phyloP scores from a whole-genome alignment of 441 rosid species.

The Populus hybrid region DNA sequence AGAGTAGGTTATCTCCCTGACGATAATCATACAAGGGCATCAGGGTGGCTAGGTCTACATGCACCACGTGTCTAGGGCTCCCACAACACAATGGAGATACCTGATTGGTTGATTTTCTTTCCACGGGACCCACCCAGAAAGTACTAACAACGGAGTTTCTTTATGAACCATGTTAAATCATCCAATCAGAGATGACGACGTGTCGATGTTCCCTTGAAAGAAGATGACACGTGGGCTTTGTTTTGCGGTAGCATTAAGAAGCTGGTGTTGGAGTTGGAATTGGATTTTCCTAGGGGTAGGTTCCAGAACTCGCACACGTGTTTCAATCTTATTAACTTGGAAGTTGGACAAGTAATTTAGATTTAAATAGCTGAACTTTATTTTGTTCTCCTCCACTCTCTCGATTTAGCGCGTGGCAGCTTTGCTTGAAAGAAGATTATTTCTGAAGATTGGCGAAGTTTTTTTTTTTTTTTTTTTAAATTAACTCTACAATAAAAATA shows the following conservation, averaged over 20 bases:
- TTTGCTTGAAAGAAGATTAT: not conserved
- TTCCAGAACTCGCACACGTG: slow-evolving; percentile 17
- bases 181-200: not conserved
- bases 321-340: slow-evolving; percentile 7
- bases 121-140: not conserved
- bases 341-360: not conserved
- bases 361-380: not conserved
- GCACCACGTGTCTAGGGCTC: slow-evolving; percentile 54
- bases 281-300: not conserved
- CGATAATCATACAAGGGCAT: slow-evolving; percentile 37
- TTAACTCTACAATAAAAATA: no score
- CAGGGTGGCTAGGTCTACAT: slow-evolving; percentile 10
- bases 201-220: not conserved
- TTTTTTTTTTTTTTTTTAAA: not conserved
- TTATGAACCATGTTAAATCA: not conserved
- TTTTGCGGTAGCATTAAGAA: not conserved
- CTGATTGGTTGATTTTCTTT: slow-evolving; percentile 22
- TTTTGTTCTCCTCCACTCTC: not conserved
- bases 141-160: not conserved
- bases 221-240: not conserved
- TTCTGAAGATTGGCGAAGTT: not conserved
- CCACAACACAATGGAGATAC: not conserved
- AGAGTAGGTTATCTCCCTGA: slow-evolving; percentile 16
- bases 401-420: not conserved
- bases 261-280: not conserved